phyloP scores from a whole-genome alignment of 1,139 yeast species.

The Candida tropicalis region DNA sequence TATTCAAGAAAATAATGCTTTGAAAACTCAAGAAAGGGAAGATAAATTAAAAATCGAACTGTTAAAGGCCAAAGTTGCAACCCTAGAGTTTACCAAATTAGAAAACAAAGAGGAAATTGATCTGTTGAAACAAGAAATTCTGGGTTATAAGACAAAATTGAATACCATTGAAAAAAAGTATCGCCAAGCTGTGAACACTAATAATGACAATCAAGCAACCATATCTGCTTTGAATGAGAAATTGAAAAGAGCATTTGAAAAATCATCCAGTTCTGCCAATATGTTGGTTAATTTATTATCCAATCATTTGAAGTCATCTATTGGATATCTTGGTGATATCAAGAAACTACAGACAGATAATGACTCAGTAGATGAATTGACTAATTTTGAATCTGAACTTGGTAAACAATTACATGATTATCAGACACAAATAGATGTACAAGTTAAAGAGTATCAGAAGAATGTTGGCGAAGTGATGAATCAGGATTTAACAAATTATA shows the following conservation, averaged over 20 bases:
- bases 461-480: constrained; percentile 9
- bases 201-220: constrained; percentile 4
- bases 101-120: constrained; percentile 13
- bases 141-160: constrained; percentile 6
- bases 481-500: constrained; percentile 9
- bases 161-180: constrained; percentile 2
- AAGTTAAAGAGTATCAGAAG: constrained; percentile 8
- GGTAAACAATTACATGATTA: constrained; percentile 7
- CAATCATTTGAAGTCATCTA: constrained; percentile 12
- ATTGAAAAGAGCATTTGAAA: constrained; percentile 11
- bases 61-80: constrained; percentile 17
- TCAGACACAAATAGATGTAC: constrained; percentile 6
- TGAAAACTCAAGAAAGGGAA: constrained; percentile 29
- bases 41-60: constrained; percentile 17
- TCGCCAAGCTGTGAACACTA: background rate
- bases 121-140: constrained; percentile 11
- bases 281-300: constrained; percentile 13
- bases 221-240: constrained; percentile 11
- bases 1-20: constrained; percentile 34
- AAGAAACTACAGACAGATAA: constrained; percentile 5
- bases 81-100: constrained; percentile 13
- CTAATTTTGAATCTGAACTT: constrained; percentile 9
- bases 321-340: constrained; percentile 8
- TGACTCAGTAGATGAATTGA: background rate
- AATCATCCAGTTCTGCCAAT: constrained; percentile 12